phyloP scores from a whole-genome alignment of 2,329 filamentous ascomycete species.

The Fusarium floridanum region DNA sequence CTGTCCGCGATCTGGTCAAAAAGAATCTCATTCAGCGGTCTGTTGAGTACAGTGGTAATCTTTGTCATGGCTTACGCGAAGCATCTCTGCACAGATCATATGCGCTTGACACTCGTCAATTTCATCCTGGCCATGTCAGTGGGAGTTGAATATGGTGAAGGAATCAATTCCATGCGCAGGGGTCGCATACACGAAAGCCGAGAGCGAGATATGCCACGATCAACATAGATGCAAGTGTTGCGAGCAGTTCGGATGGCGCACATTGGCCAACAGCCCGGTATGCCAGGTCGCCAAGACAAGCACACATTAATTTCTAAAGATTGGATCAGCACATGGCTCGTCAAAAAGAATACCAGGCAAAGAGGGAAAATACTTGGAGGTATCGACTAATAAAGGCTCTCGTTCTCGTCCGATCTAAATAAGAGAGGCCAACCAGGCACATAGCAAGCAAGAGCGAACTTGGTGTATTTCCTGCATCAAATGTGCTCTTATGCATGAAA shows the following conservation, averaged over 20 bases:
- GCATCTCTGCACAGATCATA: slow-evolving; percentile 14
- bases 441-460: slow-evolving; percentile 18
- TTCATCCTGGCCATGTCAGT: slow-evolving; percentile 8
- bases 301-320: background rate
- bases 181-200: slow-evolving; percentile 8
- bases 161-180: background rate
- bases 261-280: background rate
- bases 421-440: slow-evolving; percentile 22
- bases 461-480: slow-evolving; percentile 6
- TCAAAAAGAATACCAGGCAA: background rate
- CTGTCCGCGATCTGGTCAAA: slow-evolving; percentile 1
- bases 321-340: background rate
- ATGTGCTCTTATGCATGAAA: slow-evolving; percentile 21
- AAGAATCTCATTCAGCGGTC: background rate
- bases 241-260: background rate
- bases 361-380: slow-evolving; percentile 1
- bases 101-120: slow-evolving; percentile 11
- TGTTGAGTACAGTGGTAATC: no score
- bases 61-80: slow-evolving; percentile 3
- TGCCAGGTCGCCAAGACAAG: slow-evolving; percentile 1
- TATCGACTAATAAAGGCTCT: slow-evolving; percentile 9
- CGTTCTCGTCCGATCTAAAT: slow-evolving; percentile 3
- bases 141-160: background rate
- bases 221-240: slow-evolving; percentile 6
- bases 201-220: slow-evolving; percentile 13